A percentile compares a stretch with the other conserved stretches of the same genome.
These are phyloP conservation scores for Plenodomus lindquistii DNA, from an alignment of 2,329 filamentous ascomycete species.

Conservation along the genomic window DNA sequence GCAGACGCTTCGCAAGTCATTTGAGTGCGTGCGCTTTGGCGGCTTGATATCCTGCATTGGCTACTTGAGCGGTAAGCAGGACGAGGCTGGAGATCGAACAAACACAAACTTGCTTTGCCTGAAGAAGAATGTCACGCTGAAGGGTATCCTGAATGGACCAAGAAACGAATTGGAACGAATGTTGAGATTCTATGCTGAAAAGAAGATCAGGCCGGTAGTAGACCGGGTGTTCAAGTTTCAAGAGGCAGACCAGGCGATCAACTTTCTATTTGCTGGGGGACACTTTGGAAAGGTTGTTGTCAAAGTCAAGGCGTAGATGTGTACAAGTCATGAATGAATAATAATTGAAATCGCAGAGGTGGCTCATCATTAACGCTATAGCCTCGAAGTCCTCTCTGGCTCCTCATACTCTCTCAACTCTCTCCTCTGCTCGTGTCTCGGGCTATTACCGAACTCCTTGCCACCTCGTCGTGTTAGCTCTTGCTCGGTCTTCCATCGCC, in stretches of 20 bases:
- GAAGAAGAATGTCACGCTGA: conserved; percentile 56
- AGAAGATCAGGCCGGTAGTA: conserved; percentile 48
- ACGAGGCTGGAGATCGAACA: conserved; percentile 57
- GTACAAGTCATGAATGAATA: background rate
- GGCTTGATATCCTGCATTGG: conserved; percentile 48
- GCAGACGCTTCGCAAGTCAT: conserved; percentile 52
- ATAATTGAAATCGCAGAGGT: background rate
- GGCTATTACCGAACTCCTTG: conserved; percentile 24
- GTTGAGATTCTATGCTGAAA: conserved; percentile 47
- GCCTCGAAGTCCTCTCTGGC: background rate
- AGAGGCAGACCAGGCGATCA: conserved; percentile 31
- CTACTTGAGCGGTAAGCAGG: conserved; percentile 58
- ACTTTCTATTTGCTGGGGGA: conserved; percentile 35
- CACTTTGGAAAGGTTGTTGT: conserved; percentile 49
- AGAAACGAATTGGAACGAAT: conserved; percentile 56
- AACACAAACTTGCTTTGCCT: conserved; percentile 64
- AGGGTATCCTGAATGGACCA: conserved; percentile 66
- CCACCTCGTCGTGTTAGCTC: conserved; percentile 17
- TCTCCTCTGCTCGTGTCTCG: conserved; percentile 7
- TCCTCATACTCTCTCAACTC: conserved; percentile 20
- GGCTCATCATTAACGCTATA: conserved; percentile 1
- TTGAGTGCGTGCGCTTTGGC: conserved; percentile 49
- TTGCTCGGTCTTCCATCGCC: conserved; percentile 40
- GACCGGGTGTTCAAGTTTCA: conserved; percentile 47
- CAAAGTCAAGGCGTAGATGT: conserved; percentile 27